A percentile compares a stretch with the other conserved stretches of the same genome.
Conservation (phyloP, 179 eudicot species). For the Silene coronaria region DNA sequence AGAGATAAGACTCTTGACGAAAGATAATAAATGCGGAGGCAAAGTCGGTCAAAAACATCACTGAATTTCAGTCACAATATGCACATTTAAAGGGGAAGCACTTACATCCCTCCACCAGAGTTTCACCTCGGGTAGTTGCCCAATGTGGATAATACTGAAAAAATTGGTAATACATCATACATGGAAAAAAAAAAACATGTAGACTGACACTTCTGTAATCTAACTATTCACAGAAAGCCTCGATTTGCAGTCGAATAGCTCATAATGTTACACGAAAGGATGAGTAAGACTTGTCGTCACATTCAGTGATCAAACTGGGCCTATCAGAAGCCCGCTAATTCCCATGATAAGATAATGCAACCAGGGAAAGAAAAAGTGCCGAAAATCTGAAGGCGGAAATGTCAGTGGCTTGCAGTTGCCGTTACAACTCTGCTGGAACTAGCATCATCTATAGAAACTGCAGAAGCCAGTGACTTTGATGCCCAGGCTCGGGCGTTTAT, state of each 20-base stretch:
- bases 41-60: neutral
- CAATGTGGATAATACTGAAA: neutral
- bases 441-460: constrained; percentile 68
- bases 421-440: constrained; percentile 44
- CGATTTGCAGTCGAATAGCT: constrained; percentile 18
- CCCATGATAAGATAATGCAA: constrained; percentile 15
- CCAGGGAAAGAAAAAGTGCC: neutral
- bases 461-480: constrained; percentile 83
- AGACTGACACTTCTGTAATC: constrained; percentile 5
- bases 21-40: neutral
- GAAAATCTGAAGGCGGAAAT: neutral
- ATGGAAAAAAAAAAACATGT: constrained; percentile 1
- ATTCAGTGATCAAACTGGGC: constrained; percentile 12
- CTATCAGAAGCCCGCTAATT: constrained; percentile 10
- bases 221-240: constrained; percentile 12
- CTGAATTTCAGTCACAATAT: neutral
- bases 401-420: constrained; percentile 28
- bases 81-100: neutral
- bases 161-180: constrained; percentile 21
- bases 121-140: constrained; percentile 10
- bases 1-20: neutral
- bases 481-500: constrained; percentile 89
- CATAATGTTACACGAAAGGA: constrained; percentile 24
- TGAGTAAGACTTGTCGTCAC: constrained; percentile 20
- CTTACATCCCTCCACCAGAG: constrained; percentile 4